These are phyloP conservation scores for Pseudopyricularia cyperi DNA, from an alignment of 2,329 filamentous ascomycete genomes.

Conservation along the genomic window DNA sequence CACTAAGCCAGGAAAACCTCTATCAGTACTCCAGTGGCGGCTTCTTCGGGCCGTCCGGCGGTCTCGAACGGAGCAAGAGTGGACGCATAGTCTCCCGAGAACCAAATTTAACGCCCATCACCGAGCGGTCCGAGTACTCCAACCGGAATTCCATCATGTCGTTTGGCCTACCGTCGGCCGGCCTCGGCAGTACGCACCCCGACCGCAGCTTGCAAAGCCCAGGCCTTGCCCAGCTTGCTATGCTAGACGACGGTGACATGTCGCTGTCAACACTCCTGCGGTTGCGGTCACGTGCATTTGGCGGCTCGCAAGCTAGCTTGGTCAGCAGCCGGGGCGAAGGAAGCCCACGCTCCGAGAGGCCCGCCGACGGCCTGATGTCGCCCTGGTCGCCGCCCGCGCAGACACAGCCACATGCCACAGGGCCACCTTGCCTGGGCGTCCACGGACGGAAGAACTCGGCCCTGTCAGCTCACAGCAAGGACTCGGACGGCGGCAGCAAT, in stretches of 20 bases:
- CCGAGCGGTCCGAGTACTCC: slow-evolving; percentile 89
- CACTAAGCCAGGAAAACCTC: slow-evolving; percentile 21
- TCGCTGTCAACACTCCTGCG: slow-evolving; percentile 59
- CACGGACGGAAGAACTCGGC: slow-evolving; percentile 36
- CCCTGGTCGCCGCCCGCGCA: slow-evolving; percentile 1
- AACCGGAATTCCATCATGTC: slow-evolving; percentile 86
- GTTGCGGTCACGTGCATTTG: slow-evolving; percentile 64
- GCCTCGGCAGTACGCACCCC: slow-evolving; percentile 15
- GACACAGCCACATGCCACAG: not conserved
- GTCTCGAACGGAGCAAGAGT: slow-evolving; percentile 48
- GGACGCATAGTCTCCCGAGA: slow-evolving; percentile 66
- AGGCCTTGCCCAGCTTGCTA: slow-evolving; percentile 64
- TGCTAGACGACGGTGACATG: slow-evolving; percentile 59
- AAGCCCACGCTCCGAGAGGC: slow-evolving; percentile 26
- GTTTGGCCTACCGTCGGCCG: slow-evolving; percentile 38
- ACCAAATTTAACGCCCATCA: slow-evolving; percentile 91
- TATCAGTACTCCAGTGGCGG: slow-evolving; percentile 66
- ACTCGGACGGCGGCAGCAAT: slow-evolving; percentile 31
- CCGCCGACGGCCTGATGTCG: slow-evolving; percentile 4
- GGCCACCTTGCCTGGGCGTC: slow-evolving; percentile 2
- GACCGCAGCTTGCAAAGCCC: slow-evolving; percentile 47
- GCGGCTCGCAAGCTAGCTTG: slow-evolving; percentile 65
- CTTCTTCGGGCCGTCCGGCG: slow-evolving; percentile 68
- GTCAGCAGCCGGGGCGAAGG: slow-evolving; percentile 42
- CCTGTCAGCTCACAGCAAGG: slow-evolving; percentile 32